Base-by-base conservation (phyloP, 1,139 yeast genomes). In the Yamadazyma sp. region DNA sequence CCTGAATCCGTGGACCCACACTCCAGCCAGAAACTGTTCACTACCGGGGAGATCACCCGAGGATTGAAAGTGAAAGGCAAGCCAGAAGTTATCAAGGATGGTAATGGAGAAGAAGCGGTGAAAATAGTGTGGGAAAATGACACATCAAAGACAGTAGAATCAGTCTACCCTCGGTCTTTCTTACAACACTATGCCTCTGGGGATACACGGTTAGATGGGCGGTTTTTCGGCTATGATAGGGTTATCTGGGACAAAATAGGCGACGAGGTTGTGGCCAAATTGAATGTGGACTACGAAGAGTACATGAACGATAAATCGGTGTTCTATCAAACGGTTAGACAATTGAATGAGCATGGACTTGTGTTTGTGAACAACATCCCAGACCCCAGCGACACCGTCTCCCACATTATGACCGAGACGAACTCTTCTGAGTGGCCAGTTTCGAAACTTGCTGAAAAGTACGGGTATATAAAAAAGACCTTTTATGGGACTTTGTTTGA, bases 401-500 rank as follows among this genome's bases (percentile, higher is more conserved):
- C 43, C n/a, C 51, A 46, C 9, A 26, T 38, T 3, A 52, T 59
- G 59, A 56, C 34, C 38, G 73, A 66, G 32, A 57, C 49, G 2
- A 70, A 72, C 42, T 45, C 59, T 7, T 11, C 36, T 1, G 41
- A 54, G 17, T 72, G 77, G 77, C 77, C 77, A 3, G 71, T 72
- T 2, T 54, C 64, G 14, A 49, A 58, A 27, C 62, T 87, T 33
- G 92, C 87, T 8, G 61, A 67, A 35, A 68, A 74, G 42, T 79
- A 85, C 41, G 94, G 94, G 0, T 85, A 85, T 49, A 69, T 86
- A 42, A 83, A 82, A 50, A 70, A 75, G 45, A 86, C 95, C 0
- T 83, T 87, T 51, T 85, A 85, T 53, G 95, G 95, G 1, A 71
- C 78, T 2, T 66, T 82, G 3, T 87, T 87, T 64, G 87, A 86